phyloP scores from a whole-genome alignment of 768 basidiomycete genomes.

The Lyophyllum atratum region DNA sequence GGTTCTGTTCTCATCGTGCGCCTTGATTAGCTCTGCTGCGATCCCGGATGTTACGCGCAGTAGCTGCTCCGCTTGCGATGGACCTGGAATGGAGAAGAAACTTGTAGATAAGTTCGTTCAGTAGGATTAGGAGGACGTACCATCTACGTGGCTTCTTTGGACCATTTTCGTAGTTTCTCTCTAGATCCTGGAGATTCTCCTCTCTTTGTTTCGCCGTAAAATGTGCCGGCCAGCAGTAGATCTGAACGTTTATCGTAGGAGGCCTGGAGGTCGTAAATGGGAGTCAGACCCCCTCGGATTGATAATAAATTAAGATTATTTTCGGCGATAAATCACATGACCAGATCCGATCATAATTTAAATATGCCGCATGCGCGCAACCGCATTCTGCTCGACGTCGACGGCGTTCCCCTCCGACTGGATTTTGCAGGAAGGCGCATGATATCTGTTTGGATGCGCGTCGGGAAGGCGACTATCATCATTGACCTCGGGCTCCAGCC shows the following conservation, averaged over 20 bases:
- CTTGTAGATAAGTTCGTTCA: background rate
- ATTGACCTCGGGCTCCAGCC: too few species aligned
- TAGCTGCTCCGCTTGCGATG: conserved; percentile 88
- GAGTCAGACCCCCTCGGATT: background rate
- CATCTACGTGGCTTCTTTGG: conserved; percentile 15
- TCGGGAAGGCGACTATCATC: too few species aligned
- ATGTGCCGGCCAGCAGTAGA: too few species aligned
- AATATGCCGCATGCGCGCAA: too few species aligned
- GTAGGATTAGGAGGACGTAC: background rate
- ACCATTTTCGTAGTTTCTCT: conserved; percentile 7
- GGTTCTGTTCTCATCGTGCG: conserved; percentile 73
- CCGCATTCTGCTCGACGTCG: too few species aligned
- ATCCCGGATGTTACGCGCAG: conserved; percentile 93
- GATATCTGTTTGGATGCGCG: too few species aligned
- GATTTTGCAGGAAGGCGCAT: too few species aligned
- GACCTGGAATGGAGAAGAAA: conserved; percentile 39
- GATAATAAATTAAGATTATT: background rate
- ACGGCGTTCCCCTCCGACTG: too few species aligned
- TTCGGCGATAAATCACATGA: background rate
- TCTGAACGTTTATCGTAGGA: too few species aligned
- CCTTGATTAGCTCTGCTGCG: conserved; percentile 89
- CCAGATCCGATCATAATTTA: too few species aligned
- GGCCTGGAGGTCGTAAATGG: background rate
- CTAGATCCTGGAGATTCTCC: background rate
- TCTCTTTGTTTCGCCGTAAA: too few species aligned